These are phyloP conservation scores for Agaricus subrufescens DNA, from an alignment of 768 basidiomycete genomes.

Conservation along the genomic window DNA sequence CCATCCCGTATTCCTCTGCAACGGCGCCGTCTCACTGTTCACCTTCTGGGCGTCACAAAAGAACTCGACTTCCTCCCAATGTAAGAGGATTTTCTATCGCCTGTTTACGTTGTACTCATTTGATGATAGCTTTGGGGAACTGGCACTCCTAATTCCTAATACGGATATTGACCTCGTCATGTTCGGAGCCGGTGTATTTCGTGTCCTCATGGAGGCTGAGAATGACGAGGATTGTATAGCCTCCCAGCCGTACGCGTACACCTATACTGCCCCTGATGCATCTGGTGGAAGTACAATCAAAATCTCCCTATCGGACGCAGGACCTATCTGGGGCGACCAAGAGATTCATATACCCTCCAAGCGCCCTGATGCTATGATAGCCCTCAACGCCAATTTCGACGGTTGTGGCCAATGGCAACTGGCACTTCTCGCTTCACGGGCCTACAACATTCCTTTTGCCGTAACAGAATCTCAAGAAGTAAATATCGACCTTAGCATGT, in stretches of 20 bases:
- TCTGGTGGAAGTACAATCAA: slow-evolving; percentile 33
- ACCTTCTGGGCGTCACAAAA: slow-evolving; percentile 35
- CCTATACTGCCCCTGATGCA: slow-evolving; percentile 31
- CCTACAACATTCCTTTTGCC: slow-evolving; percentile 22
- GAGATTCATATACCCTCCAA: slow-evolving; percentile 3
- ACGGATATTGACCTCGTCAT: slow-evolving; percentile 39
- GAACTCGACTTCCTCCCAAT: slow-evolving; percentile 22
- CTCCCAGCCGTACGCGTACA: slow-evolving; percentile 20
- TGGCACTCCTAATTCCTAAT: slow-evolving; percentile 39
- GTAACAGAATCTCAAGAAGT: slow-evolving; percentile 18
- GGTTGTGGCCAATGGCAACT: slow-evolving; percentile 31
- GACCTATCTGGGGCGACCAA: slow-evolving; percentile 13
- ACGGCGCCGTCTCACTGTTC: slow-evolving; percentile 25
- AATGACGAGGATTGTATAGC: slow-evolving; percentile 21
- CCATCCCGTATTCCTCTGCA: slow-evolving; percentile 17
- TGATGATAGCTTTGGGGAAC: slow-evolving; percentile 32
- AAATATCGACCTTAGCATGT: slow-evolving; percentile 7
- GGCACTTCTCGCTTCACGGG: slow-evolving; percentile 23
- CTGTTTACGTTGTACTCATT: background rate
- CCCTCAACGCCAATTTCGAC: slow-evolving; percentile 33
- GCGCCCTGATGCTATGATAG: slow-evolving; percentile 39
- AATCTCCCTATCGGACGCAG: slow-evolving; percentile 25
- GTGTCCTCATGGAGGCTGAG: slow-evolving; percentile 25
- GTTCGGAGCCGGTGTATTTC: slow-evolving; percentile 29
- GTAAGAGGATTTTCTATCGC: background rate